These are phyloP conservation scores for Chytridium lagenaria DNA, from an alignment of 371 early-diverging fungal species.

Conservation along the genomic window DNA sequence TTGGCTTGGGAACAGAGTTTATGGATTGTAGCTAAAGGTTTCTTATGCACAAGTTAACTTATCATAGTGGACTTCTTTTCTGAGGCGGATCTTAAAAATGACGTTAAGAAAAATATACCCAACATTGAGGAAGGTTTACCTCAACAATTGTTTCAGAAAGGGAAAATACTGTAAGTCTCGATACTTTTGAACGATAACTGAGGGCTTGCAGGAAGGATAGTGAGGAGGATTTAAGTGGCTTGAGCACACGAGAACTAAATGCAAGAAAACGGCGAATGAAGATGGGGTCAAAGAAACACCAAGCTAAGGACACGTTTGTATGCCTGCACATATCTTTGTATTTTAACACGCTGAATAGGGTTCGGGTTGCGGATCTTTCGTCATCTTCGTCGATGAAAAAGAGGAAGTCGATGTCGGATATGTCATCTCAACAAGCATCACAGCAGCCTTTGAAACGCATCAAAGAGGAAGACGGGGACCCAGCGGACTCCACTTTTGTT, in stretches of 20 bases:
- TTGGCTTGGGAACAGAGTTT: conserved; percentile 88
- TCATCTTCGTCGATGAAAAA: conserved; percentile 46
- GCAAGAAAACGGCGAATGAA: conserved; percentile 87
- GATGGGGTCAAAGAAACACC: conserved; percentile 76
- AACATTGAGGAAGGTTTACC: conserved; percentile 18
- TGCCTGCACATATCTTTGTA: conserved; percentile 12
- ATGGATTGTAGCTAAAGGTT: conserved; percentile 72
- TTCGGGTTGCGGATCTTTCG: conserved; percentile 32
- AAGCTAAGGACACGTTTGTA: conserved; percentile 72
- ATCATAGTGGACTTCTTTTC: conserved; percentile 72
- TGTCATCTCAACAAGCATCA: background rate
- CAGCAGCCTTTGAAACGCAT: background rate
- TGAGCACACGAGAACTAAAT: conserved; percentile 91
- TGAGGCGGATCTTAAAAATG: conserved; percentile 65
- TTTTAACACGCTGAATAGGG: conserved; percentile 28
- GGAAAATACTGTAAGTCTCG: background rate
- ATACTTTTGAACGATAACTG: too few species aligned
- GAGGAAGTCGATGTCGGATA: conserved; percentile 29
- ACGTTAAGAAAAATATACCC: background rate
- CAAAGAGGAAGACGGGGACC: conserved; percentile 3
- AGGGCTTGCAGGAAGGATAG: conserved; percentile 16
- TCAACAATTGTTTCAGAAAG: conserved; percentile 29
- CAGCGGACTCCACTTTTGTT: conserved; percentile 37
- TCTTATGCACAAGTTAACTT: background rate
- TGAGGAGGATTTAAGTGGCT: conserved; percentile 67